These are phyloP conservation scores for Scutellaria baicalensis DNA, from an alignment of 257 asterid genomes.

Conservation along the genomic window DNA sequence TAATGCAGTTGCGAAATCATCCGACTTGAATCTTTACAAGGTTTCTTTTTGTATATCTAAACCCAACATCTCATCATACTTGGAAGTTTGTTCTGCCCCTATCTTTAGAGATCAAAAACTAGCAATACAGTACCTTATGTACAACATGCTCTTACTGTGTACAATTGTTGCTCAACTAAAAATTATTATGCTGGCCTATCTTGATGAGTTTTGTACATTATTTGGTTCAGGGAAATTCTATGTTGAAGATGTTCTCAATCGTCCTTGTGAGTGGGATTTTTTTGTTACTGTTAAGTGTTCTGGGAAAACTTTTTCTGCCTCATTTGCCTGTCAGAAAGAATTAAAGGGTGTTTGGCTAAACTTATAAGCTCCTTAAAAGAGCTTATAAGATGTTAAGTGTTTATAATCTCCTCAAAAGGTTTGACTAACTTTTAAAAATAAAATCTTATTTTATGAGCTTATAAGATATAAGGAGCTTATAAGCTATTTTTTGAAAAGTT, in stretches of 20 bases:
- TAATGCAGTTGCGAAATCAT: constrained; percentile 43
- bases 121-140: neutral
- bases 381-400: constrained; percentile 55
- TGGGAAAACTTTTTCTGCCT: constrained; percentile 45
- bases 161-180: neutral
- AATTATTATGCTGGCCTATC: constrained; percentile 6
- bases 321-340: constrained; percentile 33
- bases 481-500: no score
- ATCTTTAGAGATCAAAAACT: neutral
- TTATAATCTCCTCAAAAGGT: no score
- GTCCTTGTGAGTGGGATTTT: constrained; percentile 59
- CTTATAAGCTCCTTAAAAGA: constrained; percentile 22
- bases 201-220: constrained; percentile 7
- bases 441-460: no score
- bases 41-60: constrained; percentile 21
- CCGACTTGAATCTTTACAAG: constrained; percentile 41
- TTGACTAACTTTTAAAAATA: no score
- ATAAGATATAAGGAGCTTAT: no score
- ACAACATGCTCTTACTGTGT: neutral
- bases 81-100: neutral
- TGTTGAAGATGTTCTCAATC: constrained; percentile 41
- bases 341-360: no score
- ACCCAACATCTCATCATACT: neutral
- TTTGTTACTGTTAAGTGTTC: constrained; percentile 46
- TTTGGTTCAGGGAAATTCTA: constrained; percentile 54